phyloP scores from a whole-genome alignment of 2,329 filamentous ascomycete species.

The Aspergillus brasiliensis region DNA sequence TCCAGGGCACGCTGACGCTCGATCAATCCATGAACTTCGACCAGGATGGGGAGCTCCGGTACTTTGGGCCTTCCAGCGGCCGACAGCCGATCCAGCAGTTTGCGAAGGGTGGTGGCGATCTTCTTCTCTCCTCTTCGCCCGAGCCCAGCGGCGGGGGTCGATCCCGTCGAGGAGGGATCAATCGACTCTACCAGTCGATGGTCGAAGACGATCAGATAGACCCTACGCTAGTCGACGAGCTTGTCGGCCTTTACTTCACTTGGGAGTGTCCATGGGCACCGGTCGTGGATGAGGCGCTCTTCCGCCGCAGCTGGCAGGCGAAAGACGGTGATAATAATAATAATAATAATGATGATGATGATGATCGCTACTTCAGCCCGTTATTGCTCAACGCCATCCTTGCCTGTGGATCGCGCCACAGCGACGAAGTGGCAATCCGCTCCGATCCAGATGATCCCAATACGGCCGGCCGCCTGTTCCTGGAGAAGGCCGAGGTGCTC shows the following conservation, averaged over 20 bases:
- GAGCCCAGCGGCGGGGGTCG: background rate
- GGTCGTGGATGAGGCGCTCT: background rate
- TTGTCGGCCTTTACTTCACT: background rate
- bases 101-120: too few relatives aligned
- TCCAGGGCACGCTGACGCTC: too few relatives aligned
- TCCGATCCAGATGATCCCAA: conserved; percentile 34
- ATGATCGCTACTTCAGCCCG: background rate
- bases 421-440: conserved; percentile 34
- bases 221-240: background rate
- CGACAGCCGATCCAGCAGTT: too few relatives aligned
- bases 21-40: too few relatives aligned
- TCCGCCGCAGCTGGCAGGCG: background rate
- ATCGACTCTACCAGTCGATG: too few relatives aligned
- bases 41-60: too few relatives aligned
- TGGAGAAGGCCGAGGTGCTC: conserved; percentile 30
- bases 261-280: background rate
- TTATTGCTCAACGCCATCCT: conserved; percentile 33
- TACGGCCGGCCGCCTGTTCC: conserved; percentile 36
- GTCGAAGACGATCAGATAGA: too few relatives aligned
- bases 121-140: too few relatives aligned
- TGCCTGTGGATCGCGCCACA: conserved; percentile 38
- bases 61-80: too few relatives aligned
- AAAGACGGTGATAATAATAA: too few relatives aligned
- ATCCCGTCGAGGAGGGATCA: background rate
- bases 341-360: too few relatives aligned